Percentiles rank a stretch among this genome's conserved stretches.
Conservation (phyloP, 495 filamentous ascomycete genomes). For the Hypoxylon rickii region DNA sequence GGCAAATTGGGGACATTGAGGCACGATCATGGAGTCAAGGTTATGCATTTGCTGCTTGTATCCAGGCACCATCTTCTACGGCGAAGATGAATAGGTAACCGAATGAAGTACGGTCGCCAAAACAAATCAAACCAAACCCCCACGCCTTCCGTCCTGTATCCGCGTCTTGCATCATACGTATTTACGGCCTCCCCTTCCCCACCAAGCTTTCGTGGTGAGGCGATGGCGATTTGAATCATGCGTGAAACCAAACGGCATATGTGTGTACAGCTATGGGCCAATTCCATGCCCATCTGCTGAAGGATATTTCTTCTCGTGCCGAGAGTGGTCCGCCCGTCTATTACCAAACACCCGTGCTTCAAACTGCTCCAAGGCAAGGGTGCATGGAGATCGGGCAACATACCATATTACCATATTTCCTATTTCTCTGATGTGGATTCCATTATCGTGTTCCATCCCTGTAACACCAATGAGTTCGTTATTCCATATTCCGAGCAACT, state of each 20-base stretch:
- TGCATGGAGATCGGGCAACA: slow-evolving; percentile 93
- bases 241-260: slow-evolving; percentile 72
- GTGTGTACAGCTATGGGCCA: slow-evolving; percentile 97
- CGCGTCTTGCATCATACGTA: slow-evolving; percentile 6
- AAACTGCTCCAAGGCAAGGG: slow-evolving; percentile 62
- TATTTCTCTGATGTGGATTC: slow-evolving; percentile 1
- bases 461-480: too few relatives aligned
- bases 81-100: slow-evolving; percentile 38
- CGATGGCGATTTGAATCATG: not conserved
- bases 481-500: too few relatives aligned
- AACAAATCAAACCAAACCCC: too few relatives aligned
- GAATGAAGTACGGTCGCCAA: slow-evolving; percentile 30
- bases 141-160: too few relatives aligned
- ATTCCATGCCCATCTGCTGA: slow-evolving; percentile 82
- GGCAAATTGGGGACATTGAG: slow-evolving; percentile 35
- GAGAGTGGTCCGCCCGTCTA: slow-evolving; percentile 75
- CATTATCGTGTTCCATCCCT: not conserved
- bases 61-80: slow-evolving; percentile 37
- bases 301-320: slow-evolving; percentile 94
- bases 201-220: not conserved
- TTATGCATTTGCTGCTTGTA: slow-evolving; percentile 42
- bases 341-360: slow-evolving; percentile 89
- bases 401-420: slow-evolving; percentile 25
- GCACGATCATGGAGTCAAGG: slow-evolving; percentile 44
- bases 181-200: not conserved